Conservation (phyloP, 2,329 filamentous ascomycete species). For the Penicillium sp. region DNA sequence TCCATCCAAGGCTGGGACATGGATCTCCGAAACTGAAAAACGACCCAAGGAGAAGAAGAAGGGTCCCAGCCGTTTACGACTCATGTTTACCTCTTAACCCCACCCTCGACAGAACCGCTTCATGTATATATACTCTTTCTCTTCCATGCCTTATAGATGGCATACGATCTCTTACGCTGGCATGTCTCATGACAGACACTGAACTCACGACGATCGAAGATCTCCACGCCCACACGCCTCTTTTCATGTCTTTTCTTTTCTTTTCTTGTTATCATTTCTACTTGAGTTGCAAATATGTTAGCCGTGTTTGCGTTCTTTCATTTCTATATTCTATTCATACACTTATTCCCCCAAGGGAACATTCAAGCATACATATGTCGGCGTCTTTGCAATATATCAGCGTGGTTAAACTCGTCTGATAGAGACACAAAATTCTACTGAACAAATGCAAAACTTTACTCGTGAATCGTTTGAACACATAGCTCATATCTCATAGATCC, state of each 20-base stretch:
- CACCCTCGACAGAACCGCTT: not conserved
- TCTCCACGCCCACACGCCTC: not conserved
- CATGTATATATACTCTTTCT: conserved; percentile 31
- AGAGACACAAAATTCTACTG: not conserved
- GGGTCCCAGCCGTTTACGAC: conserved; percentile 40
- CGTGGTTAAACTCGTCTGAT: not conserved
- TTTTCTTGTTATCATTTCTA: not conserved
- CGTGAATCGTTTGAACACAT: no score
- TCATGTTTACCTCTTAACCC: conserved; percentile 36
- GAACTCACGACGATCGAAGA: not conserved
- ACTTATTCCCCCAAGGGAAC: not conserved
- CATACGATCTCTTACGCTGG: not conserved
- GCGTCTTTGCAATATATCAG: not conserved
- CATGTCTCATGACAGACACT: not conserved
- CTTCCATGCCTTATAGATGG: not conserved
- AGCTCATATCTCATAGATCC: no score
- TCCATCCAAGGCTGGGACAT: conserved; percentile 25
- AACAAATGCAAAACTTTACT: not conserved
- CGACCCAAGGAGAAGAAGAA: conserved; percentile 38
- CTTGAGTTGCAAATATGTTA: not conserved
- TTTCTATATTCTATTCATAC: not conserved
- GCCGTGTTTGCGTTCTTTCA: not conserved
- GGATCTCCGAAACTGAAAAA: conserved; percentile 29
- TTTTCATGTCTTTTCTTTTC: not conserved
- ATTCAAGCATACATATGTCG: not conserved